Evolutionary conservation across 352 stramenopile species (phyloP).

Genomic region (Heterotrichella gracilis): DNA sequence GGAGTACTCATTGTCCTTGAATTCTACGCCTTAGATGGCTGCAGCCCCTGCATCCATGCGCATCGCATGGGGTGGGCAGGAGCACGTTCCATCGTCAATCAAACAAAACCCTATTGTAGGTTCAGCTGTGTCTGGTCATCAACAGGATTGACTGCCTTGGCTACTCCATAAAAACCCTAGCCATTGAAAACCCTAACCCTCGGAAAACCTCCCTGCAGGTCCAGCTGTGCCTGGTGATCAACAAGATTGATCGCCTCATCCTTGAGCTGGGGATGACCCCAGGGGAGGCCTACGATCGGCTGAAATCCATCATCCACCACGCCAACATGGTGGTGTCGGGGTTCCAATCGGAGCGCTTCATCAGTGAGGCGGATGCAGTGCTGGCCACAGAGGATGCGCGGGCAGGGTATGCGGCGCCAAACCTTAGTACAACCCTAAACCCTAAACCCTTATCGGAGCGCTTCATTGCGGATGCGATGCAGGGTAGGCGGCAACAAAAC

Average conservation of each 20-base stretch:
- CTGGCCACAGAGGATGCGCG: neutral
- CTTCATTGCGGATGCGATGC: slow-evolving; percentile 29
- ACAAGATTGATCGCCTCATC: slow-evolving; percentile 78
- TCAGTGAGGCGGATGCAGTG: neutral
- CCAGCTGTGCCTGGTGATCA: slow-evolving; percentile 64
- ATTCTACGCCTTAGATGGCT: too few species aligned
- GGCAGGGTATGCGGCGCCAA: neutral
- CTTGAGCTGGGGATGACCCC: slow-evolving; percentile 53
- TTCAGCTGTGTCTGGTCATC: slow-evolving; percentile 63
- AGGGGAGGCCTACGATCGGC: slow-evolving; percentile 52
- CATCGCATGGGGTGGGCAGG: too few species aligned
- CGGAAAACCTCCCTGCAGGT: too few species aligned
- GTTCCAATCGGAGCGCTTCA: neutral
- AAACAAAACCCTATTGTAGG: too few species aligned
- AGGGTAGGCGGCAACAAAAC: slow-evolving; percentile 12
- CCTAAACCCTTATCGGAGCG: slow-evolving; percentile 39
- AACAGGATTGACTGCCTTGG: slow-evolving; percentile 88
- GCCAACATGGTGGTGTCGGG: slow-evolving; percentile 19
- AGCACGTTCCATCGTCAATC: too few species aligned
- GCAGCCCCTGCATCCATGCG: too few species aligned
- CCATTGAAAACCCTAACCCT: too few species aligned
- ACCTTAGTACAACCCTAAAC: slow-evolving; percentile 5
- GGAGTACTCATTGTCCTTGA: too few species aligned
- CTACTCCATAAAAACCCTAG: too few species aligned
- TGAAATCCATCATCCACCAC: slow-evolving; percentile 36